These are phyloP conservation scores for Waltiozyma sp. DNA, from an alignment of 1,139 yeast genomes.

Conservation along the genomic window DNA sequence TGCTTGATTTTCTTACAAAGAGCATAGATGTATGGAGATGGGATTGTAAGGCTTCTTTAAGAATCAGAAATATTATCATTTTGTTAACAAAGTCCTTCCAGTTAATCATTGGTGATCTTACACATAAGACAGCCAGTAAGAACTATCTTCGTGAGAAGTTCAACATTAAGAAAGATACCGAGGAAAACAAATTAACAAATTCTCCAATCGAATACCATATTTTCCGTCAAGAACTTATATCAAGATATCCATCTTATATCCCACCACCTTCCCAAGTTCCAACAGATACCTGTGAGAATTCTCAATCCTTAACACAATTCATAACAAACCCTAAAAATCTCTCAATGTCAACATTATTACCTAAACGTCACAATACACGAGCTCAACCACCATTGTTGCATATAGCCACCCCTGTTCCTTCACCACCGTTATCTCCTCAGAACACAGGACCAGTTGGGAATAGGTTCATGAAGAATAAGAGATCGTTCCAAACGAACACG, in stretches of 20 bases:
- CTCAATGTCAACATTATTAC: constrained; percentile 33
- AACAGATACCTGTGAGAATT: constrained; percentile 32
- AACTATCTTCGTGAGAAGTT: constrained; percentile 34
- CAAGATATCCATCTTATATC: constrained; percentile 63
- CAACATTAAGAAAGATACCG: constrained; percentile 24
- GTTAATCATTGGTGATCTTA: constrained; percentile 53
- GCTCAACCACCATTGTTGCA: constrained; percentile 59
- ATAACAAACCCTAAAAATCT: constrained; percentile 50
- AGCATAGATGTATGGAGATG: constrained; percentile 63
- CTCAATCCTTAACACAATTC: constrained; percentile 44
- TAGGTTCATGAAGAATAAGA: constrained; percentile 39
- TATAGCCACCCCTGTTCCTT: constrained; percentile 82
- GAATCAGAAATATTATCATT: constrained; percentile 43
- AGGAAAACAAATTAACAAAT: constrained; percentile 31
- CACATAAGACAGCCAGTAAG: constrained; percentile 36
- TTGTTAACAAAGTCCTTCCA: constrained; percentile 50
- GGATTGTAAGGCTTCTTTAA: constrained; percentile 29
- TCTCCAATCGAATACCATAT: constrained; percentile 76
- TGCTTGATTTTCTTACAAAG: constrained; percentile 35
- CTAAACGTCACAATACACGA: constrained; percentile 31
- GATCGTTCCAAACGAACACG: constrained; percentile 70
- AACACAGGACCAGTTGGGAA: constrained; percentile 35
- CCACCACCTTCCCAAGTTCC: constrained; percentile 39
- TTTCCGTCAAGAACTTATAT: constrained; percentile 60
- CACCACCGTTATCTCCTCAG: constrained; percentile 40